These are phyloP conservation scores for Chlamydomonas incerta DNA, from an alignment of 139 green algal genomes.

Conservation along the genomic window DNA sequence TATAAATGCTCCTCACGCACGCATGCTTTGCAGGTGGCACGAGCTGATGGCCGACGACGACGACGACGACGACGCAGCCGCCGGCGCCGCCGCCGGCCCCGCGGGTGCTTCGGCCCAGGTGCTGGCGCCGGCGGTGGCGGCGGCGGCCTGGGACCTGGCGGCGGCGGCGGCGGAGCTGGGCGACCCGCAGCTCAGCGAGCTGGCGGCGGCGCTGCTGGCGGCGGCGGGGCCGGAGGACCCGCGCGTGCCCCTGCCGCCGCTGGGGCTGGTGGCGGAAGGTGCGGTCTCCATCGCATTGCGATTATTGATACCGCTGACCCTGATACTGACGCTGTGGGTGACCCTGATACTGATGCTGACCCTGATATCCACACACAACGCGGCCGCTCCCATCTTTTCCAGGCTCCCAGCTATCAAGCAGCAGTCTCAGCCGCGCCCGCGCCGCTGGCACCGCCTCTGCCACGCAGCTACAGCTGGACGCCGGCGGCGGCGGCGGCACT, in stretches of 20 bases:
- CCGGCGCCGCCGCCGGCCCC: not conserved
- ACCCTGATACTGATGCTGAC: too few species aligned
- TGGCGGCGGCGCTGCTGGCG: conserved; percentile 44
- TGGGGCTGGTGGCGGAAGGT: conserved; percentile 28
- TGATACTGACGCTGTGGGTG: too few species aligned
- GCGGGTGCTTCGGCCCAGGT: not conserved
- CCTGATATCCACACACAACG: too few species aligned
- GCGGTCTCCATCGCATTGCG: too few species aligned
- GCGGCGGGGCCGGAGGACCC: conserved; percentile 30
- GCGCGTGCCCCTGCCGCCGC: conserved; percentile 12
- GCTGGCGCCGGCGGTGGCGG: conserved; percentile 7
- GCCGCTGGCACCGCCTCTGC: not conserved
- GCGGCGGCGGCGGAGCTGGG: conserved; percentile 34
- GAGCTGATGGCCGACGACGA: conserved; percentile 2
- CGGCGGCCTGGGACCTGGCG: conserved; percentile 20
- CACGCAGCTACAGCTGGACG: not conserved
- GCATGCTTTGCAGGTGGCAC: conserved; percentile 1
- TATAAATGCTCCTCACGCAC: too few species aligned
- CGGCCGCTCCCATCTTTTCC: too few species aligned
- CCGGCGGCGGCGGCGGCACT: not conserved
- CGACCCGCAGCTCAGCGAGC: conserved; percentile 1
- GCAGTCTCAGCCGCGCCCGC: not conserved
- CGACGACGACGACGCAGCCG: not conserved
- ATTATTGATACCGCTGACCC: too few species aligned
- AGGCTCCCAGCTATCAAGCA: conserved; percentile 22